A percentile compares a stretch with the other conserved stretches of the same genome.
Evolutionary conservation across 495 filamentous ascomycete genomes (phyloP).

Genomic region (Penicillium malachiteum): DNA sequence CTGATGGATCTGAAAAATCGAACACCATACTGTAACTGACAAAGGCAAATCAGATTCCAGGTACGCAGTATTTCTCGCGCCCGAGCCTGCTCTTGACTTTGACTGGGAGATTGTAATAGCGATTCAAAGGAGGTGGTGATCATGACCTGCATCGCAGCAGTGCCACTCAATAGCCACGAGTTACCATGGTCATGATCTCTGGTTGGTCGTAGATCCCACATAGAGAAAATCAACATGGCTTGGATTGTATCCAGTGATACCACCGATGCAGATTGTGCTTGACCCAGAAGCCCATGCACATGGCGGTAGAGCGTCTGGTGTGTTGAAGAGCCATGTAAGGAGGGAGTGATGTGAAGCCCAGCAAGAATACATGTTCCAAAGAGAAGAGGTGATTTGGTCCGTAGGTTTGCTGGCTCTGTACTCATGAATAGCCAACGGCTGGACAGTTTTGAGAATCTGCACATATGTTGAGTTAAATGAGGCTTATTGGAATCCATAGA

Average conservation of each 20-base stretch:
- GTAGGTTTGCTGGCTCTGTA: slow-evolving; percentile 7
- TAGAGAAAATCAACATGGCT: slow-evolving; percentile 18
- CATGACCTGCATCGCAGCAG: slow-evolving; percentile 16
- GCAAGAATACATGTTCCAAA: slow-evolving; percentile 19
- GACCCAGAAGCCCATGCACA: slow-evolving; percentile 13
- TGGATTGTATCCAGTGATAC: slow-evolving; percentile 17
- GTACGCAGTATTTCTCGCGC: slow-evolving; percentile 15
- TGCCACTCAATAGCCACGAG: slow-evolving; percentile 20
- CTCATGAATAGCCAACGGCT: slow-evolving; percentile 23
- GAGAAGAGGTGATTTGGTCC: slow-evolving; percentile 13
- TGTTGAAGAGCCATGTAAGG: slow-evolving; percentile 13
- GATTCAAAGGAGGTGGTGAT: slow-evolving; percentile 15
- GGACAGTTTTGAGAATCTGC: slow-evolving; percentile 18
- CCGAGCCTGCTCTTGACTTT: neutral
- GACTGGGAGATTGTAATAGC: slow-evolving; percentile 1
- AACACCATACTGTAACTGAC: slow-evolving; percentile 15
- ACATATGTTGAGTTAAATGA: neutral
- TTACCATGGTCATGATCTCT: slow-evolving; percentile 18
- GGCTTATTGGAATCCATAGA: neutral
- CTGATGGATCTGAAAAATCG: neutral
- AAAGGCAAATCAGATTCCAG: slow-evolving; percentile 21
- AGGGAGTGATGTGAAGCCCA: slow-evolving; percentile 13
- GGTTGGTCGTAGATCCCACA: slow-evolving; percentile 20
- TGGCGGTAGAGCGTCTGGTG: slow-evolving; percentile 16
- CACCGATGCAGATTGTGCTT: slow-evolving; percentile 8